phyloP scores from a whole-genome alignment of 2,329 filamentous ascomycete genomes.

The Xylogone sp. region DNA sequence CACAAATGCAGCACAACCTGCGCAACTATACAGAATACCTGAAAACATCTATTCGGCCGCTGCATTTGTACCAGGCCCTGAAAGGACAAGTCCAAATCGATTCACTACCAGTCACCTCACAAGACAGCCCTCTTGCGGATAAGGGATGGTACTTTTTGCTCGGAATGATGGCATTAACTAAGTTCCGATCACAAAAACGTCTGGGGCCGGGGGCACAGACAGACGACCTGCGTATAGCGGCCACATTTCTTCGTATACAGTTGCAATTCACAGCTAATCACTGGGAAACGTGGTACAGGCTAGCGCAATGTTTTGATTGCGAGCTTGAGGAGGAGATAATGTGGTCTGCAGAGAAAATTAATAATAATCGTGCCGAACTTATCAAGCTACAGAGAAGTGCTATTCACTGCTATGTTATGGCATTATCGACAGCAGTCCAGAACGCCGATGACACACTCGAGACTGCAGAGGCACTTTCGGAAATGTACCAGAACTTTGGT shows the following conservation, averaged over 20 bases:
- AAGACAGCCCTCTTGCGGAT: constrained; percentile 68
- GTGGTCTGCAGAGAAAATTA: constrained; percentile 37
- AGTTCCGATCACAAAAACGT: constrained; percentile 52
- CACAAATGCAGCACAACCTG: constrained; percentile 82
- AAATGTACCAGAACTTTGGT: constrained; percentile 66
- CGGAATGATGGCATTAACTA: constrained; percentile 82
- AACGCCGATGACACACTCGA: constrained; percentile 50
- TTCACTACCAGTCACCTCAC: constrained; percentile 62
- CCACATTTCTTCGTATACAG: constrained; percentile 33
- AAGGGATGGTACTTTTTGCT: constrained; percentile 92
- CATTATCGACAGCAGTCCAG: constrained; percentile 57
- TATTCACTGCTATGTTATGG: constrained; percentile 55
- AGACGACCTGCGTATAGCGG: constrained; percentile 32
- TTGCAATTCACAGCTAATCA: constrained; percentile 30
- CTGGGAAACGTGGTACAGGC: constrained; percentile 38
- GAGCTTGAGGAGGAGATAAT: constrained; percentile 36
- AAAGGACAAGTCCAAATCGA: constrained; percentile 74
- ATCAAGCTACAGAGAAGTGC: constrained; percentile 29
- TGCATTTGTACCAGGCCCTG: constrained; percentile 75
- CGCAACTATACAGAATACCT: constrained; percentile 78
- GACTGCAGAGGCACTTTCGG: constrained; percentile 53
- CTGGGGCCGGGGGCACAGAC: constrained; percentile 29
- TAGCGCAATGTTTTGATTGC: constrained; percentile 35
- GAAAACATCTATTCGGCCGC: constrained; percentile 77
- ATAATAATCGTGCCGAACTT: constrained; percentile 30